Conservation (phyloP, 2,329 filamentous ascomycete species). For the Calonectria honghensis region DNA sequence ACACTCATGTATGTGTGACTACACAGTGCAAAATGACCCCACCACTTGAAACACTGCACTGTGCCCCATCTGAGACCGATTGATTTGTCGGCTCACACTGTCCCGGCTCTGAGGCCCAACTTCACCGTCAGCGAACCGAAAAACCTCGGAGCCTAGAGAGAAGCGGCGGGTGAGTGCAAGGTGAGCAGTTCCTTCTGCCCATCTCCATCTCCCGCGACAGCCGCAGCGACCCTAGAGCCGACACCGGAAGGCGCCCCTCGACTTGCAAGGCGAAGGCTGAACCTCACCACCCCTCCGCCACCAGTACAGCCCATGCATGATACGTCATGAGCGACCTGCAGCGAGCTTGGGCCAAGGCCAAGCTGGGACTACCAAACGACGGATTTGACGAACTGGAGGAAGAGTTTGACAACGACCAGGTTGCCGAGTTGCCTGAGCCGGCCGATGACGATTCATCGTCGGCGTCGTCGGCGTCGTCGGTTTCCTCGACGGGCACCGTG, state of each 20-base stretch:
- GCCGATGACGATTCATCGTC: slow-evolving; percentile 81
- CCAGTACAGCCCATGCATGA: slow-evolving; percentile 44
- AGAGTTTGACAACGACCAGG: slow-evolving; percentile 68
- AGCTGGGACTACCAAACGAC: slow-evolving; percentile 75
- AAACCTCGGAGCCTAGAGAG: slow-evolving; percentile 23
- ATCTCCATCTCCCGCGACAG: background rate
- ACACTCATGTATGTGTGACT: background rate
- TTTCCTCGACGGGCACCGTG: slow-evolving; percentile 94
- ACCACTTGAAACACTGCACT: slow-evolving; percentile 38
- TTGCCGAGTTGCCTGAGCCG: slow-evolving; percentile 67
- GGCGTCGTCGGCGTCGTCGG: slow-evolving; percentile 86
- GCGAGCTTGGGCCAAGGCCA: slow-evolving; percentile 85
- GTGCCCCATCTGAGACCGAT: slow-evolving; percentile 40
- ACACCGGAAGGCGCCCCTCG: slow-evolving; percentile 28
- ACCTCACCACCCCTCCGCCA: slow-evolving; percentile 44
- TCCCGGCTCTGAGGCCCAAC: slow-evolving; percentile 33
- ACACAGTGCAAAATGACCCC: slow-evolving; percentile 33
- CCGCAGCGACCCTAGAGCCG: slow-evolving; percentile 13
- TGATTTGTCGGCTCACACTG: slow-evolving; percentile 41
- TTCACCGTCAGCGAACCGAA: slow-evolving; percentile 27
- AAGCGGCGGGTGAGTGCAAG: slow-evolving; percentile 21
- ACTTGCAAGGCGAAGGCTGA: slow-evolving; percentile 38
- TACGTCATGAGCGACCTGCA: slow-evolving; percentile 86
- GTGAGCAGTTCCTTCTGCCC: slow-evolving; percentile 7
- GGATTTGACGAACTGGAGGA: slow-evolving; percentile 72